A percentile compares a stretch with the other conserved stretches of the same genome.
Evolutionary conservation across 2,329 filamentous ascomycete genomes (phyloP).

Genomic region (Pyricularia sp.): DNA sequence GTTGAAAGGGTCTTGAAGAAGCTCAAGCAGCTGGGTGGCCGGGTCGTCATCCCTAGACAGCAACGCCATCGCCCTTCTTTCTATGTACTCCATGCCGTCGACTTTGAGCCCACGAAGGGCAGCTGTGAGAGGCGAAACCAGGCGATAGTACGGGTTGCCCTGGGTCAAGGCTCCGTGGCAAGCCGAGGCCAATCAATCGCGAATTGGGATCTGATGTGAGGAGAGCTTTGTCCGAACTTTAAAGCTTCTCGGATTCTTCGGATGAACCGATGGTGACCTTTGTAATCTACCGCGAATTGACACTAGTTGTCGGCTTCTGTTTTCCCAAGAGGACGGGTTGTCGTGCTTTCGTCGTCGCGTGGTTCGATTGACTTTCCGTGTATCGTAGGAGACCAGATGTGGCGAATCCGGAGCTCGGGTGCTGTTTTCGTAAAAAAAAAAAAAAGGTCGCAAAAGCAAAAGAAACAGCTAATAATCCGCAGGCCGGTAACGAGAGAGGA

Average conservation of each 20-base stretch:
- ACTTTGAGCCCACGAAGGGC: constrained; percentile 3
- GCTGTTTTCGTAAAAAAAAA: background rate
- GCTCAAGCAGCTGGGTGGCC: constrained; percentile 33
- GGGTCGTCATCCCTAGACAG: constrained; percentile 16
- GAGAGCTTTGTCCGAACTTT: background rate
- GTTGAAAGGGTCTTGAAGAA: constrained; percentile 40
- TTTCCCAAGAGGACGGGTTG: background rate
- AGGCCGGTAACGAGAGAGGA: background rate
- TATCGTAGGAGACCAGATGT: background rate
- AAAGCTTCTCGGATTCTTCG: background rate
- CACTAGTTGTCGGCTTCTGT: background rate
- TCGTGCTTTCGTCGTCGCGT: background rate
- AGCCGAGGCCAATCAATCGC: background rate
- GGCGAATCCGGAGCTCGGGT: background rate
- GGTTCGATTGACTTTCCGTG: background rate
- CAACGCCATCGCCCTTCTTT: constrained; percentile 7
- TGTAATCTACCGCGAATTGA: background rate
- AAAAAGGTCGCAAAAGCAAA: background rate
- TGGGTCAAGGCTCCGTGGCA: background rate
- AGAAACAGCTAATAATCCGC: background rate
- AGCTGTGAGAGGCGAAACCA: background rate
- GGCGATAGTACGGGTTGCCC: background rate
- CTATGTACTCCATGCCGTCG: constrained; percentile 11
- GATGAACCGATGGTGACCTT: background rate
- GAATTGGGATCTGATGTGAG: background rate